Evolutionary conservation across 768 basidiomycete species (phyloP), one percentile per base, ranked within the genome.

Genomic region (Agaricus blazei): DNA sequence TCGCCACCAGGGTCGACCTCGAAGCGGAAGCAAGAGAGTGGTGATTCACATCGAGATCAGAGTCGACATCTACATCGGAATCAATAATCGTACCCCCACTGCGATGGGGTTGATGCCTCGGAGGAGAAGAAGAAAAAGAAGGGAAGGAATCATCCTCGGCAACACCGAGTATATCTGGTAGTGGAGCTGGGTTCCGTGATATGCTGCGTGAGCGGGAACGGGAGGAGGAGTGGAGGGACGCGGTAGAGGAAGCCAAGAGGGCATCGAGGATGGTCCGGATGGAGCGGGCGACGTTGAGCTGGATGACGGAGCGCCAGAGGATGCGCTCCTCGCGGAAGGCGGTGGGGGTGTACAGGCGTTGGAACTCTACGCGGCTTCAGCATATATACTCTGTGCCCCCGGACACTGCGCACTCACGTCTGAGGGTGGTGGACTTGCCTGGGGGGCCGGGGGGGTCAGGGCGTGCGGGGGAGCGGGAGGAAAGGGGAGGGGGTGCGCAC

Each of bases 291-390:
- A 93, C 76, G 66, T 91, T 91, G 61, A 91, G 79, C 63, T 91
- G 90, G 55, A 93, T 89, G 45, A 93, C 82, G 0, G 85, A 81
- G 14, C 90, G 81, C 90, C 90, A 93, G n/a, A 87, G 77, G 14
- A 88, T 76, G 24, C 87, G 82, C 61, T 93, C 90, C 52, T 83
- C 79, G 19, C 81, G 82, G 64, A 90, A 91, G 0, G 85, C 84
- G 15, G 76, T 83, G 1, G 90, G 89, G 0, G 80, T 82, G 65
- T 91, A 91, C 3, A 91, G 68, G 31, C 78, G 75, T 66, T 92
- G 90, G 60, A 87, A 92, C 63, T 92, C 88, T 90, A 70, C 3
- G 36, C 6, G 7, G 24, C 1, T 31, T n/a, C 9, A 28, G 23
- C 44, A n/a, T 19, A 11, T 9, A 6, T 27, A 46, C 23, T 46